Evolutionary conservation across 129 eudicot genomes (phyloP).

Genomic region (Tanacetum coccineum): DNA sequence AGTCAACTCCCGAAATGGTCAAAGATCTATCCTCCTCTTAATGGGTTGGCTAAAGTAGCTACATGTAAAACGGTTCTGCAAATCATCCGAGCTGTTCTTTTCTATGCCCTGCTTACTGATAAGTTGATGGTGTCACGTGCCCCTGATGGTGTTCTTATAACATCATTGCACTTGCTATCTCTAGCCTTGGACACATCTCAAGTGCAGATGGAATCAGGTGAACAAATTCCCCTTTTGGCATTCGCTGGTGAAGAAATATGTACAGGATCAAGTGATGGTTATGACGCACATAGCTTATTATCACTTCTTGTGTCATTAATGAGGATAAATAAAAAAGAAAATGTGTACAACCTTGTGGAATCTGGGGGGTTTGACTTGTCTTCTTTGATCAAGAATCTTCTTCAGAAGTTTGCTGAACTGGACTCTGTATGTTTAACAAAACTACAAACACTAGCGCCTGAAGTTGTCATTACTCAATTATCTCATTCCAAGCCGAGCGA

Average conservation of each 20-base stretch:
- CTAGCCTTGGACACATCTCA: conserved; percentile 67
- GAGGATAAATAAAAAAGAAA: conserved; percentile 68
- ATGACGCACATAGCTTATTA: conserved; percentile 67
- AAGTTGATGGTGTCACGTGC: conserved; percentile 66
- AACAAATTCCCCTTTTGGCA: conserved; percentile 58
- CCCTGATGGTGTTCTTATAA: conserved; percentile 74
- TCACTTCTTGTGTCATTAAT: conserved; percentile 84
- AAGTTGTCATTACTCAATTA: conserved; percentile 52
- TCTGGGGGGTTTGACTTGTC: conserved; percentile 64
- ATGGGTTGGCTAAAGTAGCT: conserved; percentile 67
- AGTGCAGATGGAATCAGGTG: conserved; percentile 54
- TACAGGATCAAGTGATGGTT: conserved; percentile 31
- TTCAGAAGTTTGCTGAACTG: conserved; percentile 84
- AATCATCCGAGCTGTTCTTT: conserved; percentile 78
- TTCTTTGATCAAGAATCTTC: conserved; percentile 53
- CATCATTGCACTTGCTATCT: conserved; percentile 78
- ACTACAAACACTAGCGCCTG: conserved; percentile 66
- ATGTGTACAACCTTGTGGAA: conserved; percentile 42
- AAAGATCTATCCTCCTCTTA: conserved; percentile 69
- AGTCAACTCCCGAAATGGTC: conserved; percentile 92
- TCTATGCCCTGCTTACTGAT: conserved; percentile 65
- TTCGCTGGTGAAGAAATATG: conserved; percentile 70
- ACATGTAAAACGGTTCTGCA: conserved; percentile 73
- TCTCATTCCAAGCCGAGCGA: conserved; percentile 28
- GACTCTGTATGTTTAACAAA: conserved; percentile 56